phyloP scores from a whole-genome alignment of 306 rosid species.

The Pterocarpus santalinus region DNA sequence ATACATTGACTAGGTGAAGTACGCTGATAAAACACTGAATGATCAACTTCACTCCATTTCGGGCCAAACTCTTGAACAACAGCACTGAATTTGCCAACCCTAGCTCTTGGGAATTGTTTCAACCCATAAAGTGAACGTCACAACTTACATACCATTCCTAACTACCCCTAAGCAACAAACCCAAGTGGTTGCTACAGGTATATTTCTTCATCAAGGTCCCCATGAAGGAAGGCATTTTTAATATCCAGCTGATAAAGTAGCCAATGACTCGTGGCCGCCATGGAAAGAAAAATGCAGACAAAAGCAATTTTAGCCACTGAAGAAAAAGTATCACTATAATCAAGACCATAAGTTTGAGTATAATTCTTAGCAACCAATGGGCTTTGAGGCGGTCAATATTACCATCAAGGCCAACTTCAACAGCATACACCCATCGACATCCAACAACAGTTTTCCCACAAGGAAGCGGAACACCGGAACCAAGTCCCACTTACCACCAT shows the following conservation, averaged over 20 bases:
- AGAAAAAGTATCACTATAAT: background rate
- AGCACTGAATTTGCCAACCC: background rate
- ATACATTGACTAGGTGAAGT: no score
- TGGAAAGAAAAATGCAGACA: background rate
- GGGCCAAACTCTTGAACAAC: background rate
- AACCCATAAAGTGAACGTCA: background rate
- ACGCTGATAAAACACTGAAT: background rate
- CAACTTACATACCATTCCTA: background rate
- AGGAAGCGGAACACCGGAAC: background rate
- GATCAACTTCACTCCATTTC: background rate
- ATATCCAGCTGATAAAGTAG: background rate
- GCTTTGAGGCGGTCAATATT: background rate
- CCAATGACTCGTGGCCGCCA: background rate
- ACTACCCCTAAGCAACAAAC: background rate
- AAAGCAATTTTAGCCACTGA: background rate
- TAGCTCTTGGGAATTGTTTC: no score
- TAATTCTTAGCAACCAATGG: background rate
- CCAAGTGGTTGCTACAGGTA: no score
- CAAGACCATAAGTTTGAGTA: background rate
- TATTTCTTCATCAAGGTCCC: background rate
- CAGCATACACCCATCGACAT: background rate
- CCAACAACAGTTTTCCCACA: background rate
- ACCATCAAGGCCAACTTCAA: background rate
- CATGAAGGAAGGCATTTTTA: background rate
- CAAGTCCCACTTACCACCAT: background rate